Evolutionary conservation across 208 protist genomes (phyloP).

Genomic region (Willaertia magna): DNA sequence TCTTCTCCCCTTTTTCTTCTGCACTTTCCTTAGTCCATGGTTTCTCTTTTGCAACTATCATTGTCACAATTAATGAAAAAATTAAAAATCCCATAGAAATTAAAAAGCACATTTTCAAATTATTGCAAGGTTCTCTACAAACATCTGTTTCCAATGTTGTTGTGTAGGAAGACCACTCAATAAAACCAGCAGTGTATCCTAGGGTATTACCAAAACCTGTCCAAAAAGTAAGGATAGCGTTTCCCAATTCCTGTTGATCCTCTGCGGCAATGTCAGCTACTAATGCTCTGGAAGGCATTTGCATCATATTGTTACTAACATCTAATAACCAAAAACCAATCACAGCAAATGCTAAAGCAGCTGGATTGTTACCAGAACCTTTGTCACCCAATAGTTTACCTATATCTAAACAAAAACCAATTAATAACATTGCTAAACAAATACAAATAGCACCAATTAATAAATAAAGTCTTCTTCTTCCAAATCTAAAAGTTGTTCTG

Average conservation of each 20-base stretch:
- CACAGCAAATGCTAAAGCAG: background rate
- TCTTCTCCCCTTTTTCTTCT: too few relatives aligned
- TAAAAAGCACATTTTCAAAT: background rate
- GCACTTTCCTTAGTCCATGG: too few relatives aligned
- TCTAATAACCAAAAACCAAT: slow-evolving; percentile 15
- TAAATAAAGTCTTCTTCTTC: slow-evolving; percentile 2
- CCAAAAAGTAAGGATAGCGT: background rate
- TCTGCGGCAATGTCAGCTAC: slow-evolving; percentile 1
- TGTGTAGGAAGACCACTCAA: background rate
- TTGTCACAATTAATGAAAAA: background rate
- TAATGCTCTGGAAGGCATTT: slow-evolving; percentile 1
- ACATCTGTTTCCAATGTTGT: background rate
- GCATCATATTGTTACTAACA: background rate
- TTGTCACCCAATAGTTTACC: background rate
- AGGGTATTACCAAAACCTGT: background rate
- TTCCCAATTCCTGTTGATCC: slow-evolving; percentile 2
- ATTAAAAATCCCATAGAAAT: background rate
- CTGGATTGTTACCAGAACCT: background rate
- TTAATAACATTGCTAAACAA: background rate
- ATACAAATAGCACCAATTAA: slow-evolving; percentile 9
- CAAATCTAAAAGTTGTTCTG: background rate
- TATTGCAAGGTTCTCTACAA: background rate
- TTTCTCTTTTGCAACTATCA: background rate
- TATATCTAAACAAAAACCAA: background rate
- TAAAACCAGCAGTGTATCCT: slow-evolving; percentile 1